Base-by-base conservation (phyloP, 2,329 filamentous ascomycete species). In the Colletotrichum sp. region DNA sequence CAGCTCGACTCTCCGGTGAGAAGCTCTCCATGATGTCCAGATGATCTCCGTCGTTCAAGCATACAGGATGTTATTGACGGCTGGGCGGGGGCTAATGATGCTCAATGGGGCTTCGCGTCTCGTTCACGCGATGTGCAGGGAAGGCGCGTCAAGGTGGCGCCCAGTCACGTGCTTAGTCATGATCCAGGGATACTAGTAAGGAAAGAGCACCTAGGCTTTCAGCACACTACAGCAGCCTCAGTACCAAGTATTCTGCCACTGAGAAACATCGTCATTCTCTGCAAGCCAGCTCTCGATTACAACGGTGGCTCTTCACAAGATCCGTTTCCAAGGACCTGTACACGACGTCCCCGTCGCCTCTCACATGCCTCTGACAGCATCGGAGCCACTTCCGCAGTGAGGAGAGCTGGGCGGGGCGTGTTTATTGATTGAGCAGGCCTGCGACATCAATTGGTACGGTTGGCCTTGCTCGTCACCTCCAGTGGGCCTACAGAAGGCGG, bases 1-100 rank as follows among this genome's bases (percentile, higher is more conserved):
- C 82, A 63, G 84, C 81, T 12, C 86, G 85, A 30, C 86, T 86
- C 44, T 79, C 81, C 52, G 80, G 78, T 61, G 87, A 84, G 85
- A 86, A 87, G 75, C 80, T 84, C 49, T 85, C 80, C 86, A 88
- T 88, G 29, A 39, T 49, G 32, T 9, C 44, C 11, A 36, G 19
- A 13, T 29, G n/a, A 6, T n/a, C 15, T 64, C 32, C 32, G 34
- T 44, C n/a, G 25, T 44, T 34, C 19, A 44, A 36, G 22, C 62
- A 64, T 64, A 64, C 22, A 64, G 22, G 44, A 12, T n/a, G 62
- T 39, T 34, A 64, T 39, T 12, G 15, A 39, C 34, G 44, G 44
- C 44, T 52, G 44, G n/a, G 61, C 61, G 25, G n/a, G 30, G 15
- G 25, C 36, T 44, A 5, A 36, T 32, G n/a, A 29, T 44, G 34